Percentiles rank a stretch among this genome's conserved stretches.
These are phyloP conservation scores for Pyropia haitanensis DNA, from an alignment of 23 red algal species.

Conservation along the genomic window DNA sequence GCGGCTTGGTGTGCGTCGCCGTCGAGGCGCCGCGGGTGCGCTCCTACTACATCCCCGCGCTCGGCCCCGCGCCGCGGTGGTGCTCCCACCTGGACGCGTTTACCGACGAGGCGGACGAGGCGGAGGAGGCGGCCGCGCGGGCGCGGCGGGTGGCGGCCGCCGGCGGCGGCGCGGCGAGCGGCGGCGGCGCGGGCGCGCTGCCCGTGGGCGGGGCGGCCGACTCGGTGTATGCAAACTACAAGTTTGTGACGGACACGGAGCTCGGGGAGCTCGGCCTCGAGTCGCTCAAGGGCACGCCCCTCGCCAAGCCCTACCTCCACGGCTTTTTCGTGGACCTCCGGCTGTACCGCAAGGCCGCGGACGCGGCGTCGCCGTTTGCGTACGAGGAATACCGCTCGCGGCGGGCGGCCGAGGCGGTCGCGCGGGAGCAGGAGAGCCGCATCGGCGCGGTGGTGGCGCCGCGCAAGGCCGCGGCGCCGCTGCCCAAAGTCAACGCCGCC, in stretches of 20 bases:
- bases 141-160: background rate
- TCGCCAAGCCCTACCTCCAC: conserved; percentile 78
- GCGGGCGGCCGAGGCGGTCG: conserved; percentile 61
- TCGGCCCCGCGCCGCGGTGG: conserved; percentile 85
- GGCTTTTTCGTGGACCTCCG: conserved; percentile 86
- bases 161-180: background rate
- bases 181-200: conserved; percentile 9
- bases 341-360: conserved; percentile 68
- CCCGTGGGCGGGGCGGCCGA: conserved; percentile 8
- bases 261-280: conserved; percentile 56
- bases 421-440: conserved; percentile 33
- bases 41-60: conserved; percentile 80
- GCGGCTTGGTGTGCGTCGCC: conserved; percentile 68
- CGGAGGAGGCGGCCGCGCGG: no score
- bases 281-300: conserved; percentile 43
- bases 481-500: conserved; percentile 38
- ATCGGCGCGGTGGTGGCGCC: conserved; percentile 33
- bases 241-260: conserved; percentile 69
- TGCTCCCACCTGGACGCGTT: conserved; percentile 91
- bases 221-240: conserved; percentile 92
- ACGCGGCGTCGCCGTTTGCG: conserved; percentile 65
- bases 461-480: conserved; percentile 9
- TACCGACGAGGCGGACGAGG: conserved; percentile 82
- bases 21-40: conserved; percentile 49
- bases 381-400: conserved; percentile 85